Evolutionary conservation across 345 rosid species (phyloP), one percentile per base, ranked within the genome.

Genomic region (Populus simonii): DNA sequence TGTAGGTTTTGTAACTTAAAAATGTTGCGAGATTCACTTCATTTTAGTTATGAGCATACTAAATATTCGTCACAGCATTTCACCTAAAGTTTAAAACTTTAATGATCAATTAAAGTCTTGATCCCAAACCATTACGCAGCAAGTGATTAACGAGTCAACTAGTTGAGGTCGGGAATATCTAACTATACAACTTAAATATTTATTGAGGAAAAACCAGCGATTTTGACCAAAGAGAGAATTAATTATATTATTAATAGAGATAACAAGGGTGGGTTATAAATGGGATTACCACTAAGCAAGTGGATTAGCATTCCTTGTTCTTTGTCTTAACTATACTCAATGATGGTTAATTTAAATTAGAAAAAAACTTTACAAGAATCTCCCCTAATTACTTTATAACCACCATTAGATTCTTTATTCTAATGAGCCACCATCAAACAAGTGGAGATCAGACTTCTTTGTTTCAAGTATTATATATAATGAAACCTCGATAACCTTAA

Each of bases 271-370:
- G 87, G 83, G 85, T 79, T 47, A 70, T 76, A 69, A 51, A 61
- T 71, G 82, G 87, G 85, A 76, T 36, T 68, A 62, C 82, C 88
- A 87, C 88, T 79, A 74, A 79, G 53, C 76, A 79, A 87, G 88
- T 82, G 85, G 83, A 74, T 84, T 69, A 76, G 67, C 68, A 71
- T 79, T 38, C 72, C 78, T 82, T 18, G 11, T 71, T 66, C 13
- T 75, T 81, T 80, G 73, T 82, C 84, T 66, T 76, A 49, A 61
- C 27, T 51, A 31, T 76, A 84, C 84, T 80, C 82, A 81, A 35
- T 69, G 7, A 79, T 41, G 68, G 0, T 45, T 49, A 66, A 45
- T 70, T n/a, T 65, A 0, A 72, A 13, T 38, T 12, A 23, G 2
- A 67, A 23, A 70, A 49, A 59, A 70, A 41, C 41, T 66, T 57